Evolutionary conservation across 2,329 filamentous ascomycete species (phyloP), one percentile per base, ranked within the genome.

Genomic region (Onygenales sp.): DNA sequence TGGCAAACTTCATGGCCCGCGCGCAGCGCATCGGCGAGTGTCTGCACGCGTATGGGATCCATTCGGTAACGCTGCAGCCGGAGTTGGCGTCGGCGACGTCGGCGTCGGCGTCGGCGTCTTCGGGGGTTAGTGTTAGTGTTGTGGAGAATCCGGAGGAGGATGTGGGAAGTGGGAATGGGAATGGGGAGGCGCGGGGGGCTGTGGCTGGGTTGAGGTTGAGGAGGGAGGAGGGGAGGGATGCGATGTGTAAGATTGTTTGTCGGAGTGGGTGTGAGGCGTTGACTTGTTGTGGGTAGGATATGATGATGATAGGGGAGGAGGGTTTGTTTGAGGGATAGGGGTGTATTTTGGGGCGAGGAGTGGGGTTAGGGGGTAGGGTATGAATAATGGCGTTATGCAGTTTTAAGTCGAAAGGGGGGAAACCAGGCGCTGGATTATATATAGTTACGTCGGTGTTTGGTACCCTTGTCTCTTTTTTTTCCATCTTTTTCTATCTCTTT

Each of bases 21-120:
- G 81, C 83, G 2, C 79, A 77, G 59, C 80, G 77, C 2, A 79
- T 87, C 51, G 78, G 78, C 54, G 79, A 88, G 64, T 88, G 85
- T 63, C 75, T 90, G 40, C 84, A 87, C 61, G 83, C 80, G 2
- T 88, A 88, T 61, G 86, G 85, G 4, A 82, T 90, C 56, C 84
- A 89, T 65, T 86, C 83, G 10, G 77, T 75, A 3, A 88, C 86
- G 1, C 64, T 91, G 34, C 86, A 89, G 67, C 85, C 85, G 0
- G 85, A 88, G 64, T 59, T 77, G 13, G 63, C 63, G 4, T 51
- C 51, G 1, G 56, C 17, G 14, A 14, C 14, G 14, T 14, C 14
- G 13, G 63, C 63, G 4, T 51, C 60, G 27, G 46, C 43, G 4
- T 33, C 42, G 2, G 2, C 57, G 17, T 13, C 56, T 39, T 47